Evolutionary conservation across 345 rosid species (phyloP).

Genomic region (Lepidium didymum): DNA sequence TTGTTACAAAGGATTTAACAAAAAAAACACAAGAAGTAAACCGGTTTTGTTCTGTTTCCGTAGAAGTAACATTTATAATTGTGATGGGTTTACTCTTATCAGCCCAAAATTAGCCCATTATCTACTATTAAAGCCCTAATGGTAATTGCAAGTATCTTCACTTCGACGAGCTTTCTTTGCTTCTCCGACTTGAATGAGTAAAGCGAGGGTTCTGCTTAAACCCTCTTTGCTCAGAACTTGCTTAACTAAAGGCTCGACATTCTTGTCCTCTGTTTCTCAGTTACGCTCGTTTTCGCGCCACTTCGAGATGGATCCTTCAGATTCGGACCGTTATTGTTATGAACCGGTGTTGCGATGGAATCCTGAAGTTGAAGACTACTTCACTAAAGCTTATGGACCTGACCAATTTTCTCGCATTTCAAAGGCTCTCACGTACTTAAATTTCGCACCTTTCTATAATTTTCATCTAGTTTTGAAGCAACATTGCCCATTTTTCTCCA

Average conservation of each 20-base stretch:
- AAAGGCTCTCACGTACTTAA: constrained; percentile 57
- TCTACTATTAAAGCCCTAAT: constrained; percentile 2
- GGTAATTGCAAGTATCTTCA: not conserved
- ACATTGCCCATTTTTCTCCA: not conserved
- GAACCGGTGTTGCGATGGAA: constrained; percentile 72
- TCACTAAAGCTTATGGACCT: constrained; percentile 70
- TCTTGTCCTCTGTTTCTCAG: constrained; percentile 25
- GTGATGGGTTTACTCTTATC: not conserved
- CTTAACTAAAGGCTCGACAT: constrained; percentile 12
- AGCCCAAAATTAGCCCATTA: constrained; percentile 12
- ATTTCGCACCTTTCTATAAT: not conserved
- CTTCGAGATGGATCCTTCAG: constrained; percentile 46
- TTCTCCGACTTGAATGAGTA: constrained; percentile 44
- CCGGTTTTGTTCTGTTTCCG: not conserved
- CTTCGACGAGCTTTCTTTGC: not conserved
- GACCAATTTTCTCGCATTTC: constrained; percentile 73
- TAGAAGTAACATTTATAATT: not conserved
- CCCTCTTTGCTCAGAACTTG: constrained; percentile 15
- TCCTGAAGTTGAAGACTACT: constrained; percentile 75
- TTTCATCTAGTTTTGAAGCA: not conserved
- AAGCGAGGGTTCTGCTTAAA: constrained; percentile 46
- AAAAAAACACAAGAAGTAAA: not conserved
- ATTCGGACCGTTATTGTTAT: constrained; percentile 66
- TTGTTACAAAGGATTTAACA: not conserved
- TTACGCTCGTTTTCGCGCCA: not conserved